A percentile compares a stretch with the other conserved stretches of the same genome.
phyloP scores from a whole-genome alignment of 371 early-diverging fungal genomes.

The Saksenaea oblongispora region DNA sequence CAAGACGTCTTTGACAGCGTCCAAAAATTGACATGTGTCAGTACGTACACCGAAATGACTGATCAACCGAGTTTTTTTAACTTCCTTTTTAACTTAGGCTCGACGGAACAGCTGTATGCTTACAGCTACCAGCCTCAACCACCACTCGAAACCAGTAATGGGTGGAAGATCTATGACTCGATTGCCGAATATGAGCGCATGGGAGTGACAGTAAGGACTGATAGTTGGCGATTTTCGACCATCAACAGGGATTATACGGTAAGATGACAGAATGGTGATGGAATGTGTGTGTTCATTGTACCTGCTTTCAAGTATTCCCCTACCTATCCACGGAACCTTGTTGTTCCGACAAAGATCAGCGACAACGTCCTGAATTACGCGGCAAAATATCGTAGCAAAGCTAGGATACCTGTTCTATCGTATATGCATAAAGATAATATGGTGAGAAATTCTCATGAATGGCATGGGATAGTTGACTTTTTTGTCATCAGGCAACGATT shows the following conservation, averaged over 20 bases:
- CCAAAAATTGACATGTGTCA: conserved; percentile 68
- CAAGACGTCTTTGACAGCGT: conserved; percentile 80
- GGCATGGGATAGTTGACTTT: not conserved
- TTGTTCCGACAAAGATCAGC: conserved; percentile 87
- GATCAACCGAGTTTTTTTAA: not conserved
- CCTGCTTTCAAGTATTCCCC: conserved; percentile 65
- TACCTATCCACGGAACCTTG: conserved; percentile 87
- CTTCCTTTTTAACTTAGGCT: conserved; percentile 42
- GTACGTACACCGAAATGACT: conserved; percentile 30
- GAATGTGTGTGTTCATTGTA: not conserved
- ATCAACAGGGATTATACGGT: conserved; percentile 79
- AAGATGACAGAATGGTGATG: conserved; percentile 7
- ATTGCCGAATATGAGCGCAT: conserved; percentile 80
- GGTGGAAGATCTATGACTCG: conserved; percentile 82
- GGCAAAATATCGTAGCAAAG: conserved; percentile 89
- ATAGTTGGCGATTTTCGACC: conserved; percentile 78
- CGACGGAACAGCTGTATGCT: conserved; percentile 81
- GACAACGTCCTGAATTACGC: conserved; percentile 90
- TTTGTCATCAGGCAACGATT: conserved; percentile 70
- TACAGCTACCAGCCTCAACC: conserved; percentile 69
- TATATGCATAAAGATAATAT: conserved; percentile 84
- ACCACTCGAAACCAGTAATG: conserved; percentile 46
- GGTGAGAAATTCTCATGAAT: conserved; percentile 29
- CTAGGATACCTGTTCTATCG: conserved; percentile 86
- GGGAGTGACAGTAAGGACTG: conserved; percentile 75